Base-by-base conservation (phyloP, 441 rosid species). In the Pelargonium fulgidum region DNA sequence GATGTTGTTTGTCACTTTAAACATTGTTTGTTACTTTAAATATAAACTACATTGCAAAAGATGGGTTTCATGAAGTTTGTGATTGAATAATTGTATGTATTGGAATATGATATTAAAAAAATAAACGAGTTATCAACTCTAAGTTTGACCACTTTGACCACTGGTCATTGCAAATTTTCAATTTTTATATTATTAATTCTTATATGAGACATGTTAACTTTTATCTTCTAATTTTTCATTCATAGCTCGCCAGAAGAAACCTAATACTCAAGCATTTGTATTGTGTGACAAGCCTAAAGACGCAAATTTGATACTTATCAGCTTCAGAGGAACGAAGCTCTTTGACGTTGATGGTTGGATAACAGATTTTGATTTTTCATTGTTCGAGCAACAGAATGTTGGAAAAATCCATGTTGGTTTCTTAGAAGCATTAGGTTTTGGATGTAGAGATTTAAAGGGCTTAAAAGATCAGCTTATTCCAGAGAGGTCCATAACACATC, bases 371-470 rank as follows among this genome's bases (percentile, higher is more conserved):
- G 96, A 92, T 63, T 65, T 86, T 36, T 86, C 94, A 0, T 89
- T 94, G 96, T 88, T 85, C 52, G 90, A 88, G 70, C 72, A 90
- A 36, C 70, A 73, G 13, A 78, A 75, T 13, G 67, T 80, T 62
- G 96, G 96, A 42, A 90, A 71, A 62, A 79, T 90, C 75, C 93
- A 90, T 52, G 82, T 85, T 0, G 93, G 97, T 8, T 91, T 87
- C 72, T 81, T 89, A 90, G 79, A 85, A 62, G 97, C 96, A 17
- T 71, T 93, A 9, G 98, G 98, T 16, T 80, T 86, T 22, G 62
- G 62, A 10, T 59, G 79, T 72, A 64, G 70, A 33, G 73, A 58
- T 65, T 2, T 87, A 82, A 88, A 87, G 89, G 10, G 67, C 71
- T 36, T 41, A 80, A 22, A 56, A 6, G 17, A 56, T 19, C 62